Percentiles rank a stretch among this genome's conserved stretches.
Evolutionary conservation across 2,329 filamentous ascomycete species (phyloP).

Genomic region (Bipolaris cookei): DNA sequence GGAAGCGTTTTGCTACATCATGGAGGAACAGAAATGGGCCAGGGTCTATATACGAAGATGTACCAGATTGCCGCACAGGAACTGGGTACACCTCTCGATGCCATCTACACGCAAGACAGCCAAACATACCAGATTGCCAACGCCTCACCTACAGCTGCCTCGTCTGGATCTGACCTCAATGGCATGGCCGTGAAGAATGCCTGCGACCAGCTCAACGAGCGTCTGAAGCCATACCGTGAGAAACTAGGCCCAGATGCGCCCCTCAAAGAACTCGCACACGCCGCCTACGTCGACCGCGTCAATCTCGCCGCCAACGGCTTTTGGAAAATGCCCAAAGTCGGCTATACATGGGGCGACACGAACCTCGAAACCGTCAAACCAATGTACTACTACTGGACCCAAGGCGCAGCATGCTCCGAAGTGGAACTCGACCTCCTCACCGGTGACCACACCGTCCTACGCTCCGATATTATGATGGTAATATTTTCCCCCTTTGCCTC

Average conservation of each 20-base stretch:
- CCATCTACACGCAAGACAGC: slow-evolving; percentile 87
- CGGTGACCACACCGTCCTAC: slow-evolving; percentile 85
- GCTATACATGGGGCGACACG: slow-evolving; percentile 77
- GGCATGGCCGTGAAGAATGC: slow-evolving; percentile 94
- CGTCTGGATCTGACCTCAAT: slow-evolving; percentile 91
- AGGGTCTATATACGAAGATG: slow-evolving; percentile 96
- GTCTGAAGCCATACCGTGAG: slow-evolving; percentile 81
- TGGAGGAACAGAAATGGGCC: slow-evolving; percentile 96
- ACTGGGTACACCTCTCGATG: slow-evolving; percentile 78
- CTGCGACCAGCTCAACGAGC: slow-evolving; percentile 85
- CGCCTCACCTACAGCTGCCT: slow-evolving; percentile 88
- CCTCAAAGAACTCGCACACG: slow-evolving; percentile 85
- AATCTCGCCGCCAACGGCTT: slow-evolving; percentile 95
- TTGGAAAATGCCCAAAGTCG: slow-evolving; percentile 96
- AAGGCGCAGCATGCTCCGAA: slow-evolving; percentile 82
- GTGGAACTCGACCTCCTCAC: slow-evolving; percentile 92
- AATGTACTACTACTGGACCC: slow-evolving; percentile 98
- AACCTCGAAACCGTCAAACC: slow-evolving; percentile 49
- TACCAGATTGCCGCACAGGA: slow-evolving; percentile 91
- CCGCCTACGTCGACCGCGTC: slow-evolving; percentile 92
- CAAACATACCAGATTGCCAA: slow-evolving; percentile 88
- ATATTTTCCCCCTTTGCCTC: not conserved
- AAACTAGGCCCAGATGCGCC: slow-evolving; percentile 76
- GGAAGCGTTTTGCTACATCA: slow-evolving; percentile 90
- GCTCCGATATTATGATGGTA: slow-evolving; percentile 89